A percentile compares a stretch with the other conserved stretches of the same genome.
Conservation (phyloP, 2,329 filamentous ascomycete species). For the Talaromyces sp. region DNA sequence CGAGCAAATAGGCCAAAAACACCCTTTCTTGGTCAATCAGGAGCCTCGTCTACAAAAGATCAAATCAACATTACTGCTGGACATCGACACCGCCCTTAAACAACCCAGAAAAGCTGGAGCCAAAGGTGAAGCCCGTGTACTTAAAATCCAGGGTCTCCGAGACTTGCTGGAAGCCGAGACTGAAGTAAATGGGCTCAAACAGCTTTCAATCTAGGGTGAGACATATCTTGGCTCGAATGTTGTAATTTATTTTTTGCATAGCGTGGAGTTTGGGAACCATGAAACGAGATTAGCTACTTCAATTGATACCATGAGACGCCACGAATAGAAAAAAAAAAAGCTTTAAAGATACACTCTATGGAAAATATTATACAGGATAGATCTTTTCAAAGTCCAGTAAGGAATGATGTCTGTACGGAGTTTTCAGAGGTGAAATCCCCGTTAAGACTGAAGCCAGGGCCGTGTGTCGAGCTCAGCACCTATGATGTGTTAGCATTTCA, state of each 20-base stretch:
- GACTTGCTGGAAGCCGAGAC: conserved; percentile 55
- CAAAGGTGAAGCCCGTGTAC: conserved; percentile 35
- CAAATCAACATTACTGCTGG: conserved; percentile 58
- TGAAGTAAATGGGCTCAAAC: conserved; percentile 53
- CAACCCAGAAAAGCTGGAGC: conserved; percentile 43
- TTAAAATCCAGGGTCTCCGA: conserved; percentile 57
- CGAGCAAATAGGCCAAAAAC: conserved; percentile 47
- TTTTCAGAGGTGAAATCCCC: conserved; percentile 66
- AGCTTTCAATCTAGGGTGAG: conserved; percentile 25
- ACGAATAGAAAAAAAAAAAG: conserved; percentile 25
- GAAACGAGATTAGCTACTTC: conserved; percentile 14
- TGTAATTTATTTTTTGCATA: conserved; percentile 29
- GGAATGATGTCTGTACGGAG: conserved; percentile 49
- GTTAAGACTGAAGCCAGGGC: conserved; percentile 80
- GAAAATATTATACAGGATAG: conserved; percentile 33
- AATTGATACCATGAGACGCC: conserved; percentile 39
- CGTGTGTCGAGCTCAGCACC: conserved; percentile 81
- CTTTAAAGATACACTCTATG: conserved; percentile 37
- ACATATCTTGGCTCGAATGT: not conserved
- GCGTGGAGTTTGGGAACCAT: conserved; percentile 39
- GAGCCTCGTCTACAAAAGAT: conserved; percentile 52
- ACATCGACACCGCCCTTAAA: conserved; percentile 59
- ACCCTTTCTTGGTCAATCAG: conserved; percentile 60
- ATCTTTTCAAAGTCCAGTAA: conserved; percentile 43
- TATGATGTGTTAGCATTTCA: conserved; percentile 25